phyloP scores from a whole-genome alignment of 371 early-diverging fungal species.

The Parasitella parasitica region DNA sequence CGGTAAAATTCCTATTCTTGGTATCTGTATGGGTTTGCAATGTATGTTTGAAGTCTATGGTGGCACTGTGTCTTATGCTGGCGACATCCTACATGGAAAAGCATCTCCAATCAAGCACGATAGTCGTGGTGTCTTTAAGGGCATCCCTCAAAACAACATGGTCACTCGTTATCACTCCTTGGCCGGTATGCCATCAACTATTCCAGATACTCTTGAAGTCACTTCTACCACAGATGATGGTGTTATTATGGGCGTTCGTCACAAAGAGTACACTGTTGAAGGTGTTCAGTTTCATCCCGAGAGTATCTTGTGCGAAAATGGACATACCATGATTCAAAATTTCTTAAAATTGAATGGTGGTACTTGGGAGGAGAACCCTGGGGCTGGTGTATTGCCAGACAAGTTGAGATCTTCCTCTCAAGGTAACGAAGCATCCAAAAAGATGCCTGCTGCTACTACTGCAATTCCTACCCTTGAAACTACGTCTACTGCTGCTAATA shows the following conservation, averaged over 20 bases:
- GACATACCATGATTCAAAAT: conserved; percentile 81
- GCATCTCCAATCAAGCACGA: conserved; percentile 87
- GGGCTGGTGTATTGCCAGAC: conserved; percentile 44
- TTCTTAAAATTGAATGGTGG: conserved; percentile 87
- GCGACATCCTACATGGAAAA: conserved; percentile 95
- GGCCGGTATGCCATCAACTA: conserved; percentile 79
- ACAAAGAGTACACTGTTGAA: conserved; percentile 84
- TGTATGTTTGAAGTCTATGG: conserved; percentile 95
- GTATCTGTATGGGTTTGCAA: conserved; percentile 96
- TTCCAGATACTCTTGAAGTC: conserved; percentile 83
- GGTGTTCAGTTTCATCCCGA: conserved; percentile 98
- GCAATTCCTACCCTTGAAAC: conserved; percentile 5
- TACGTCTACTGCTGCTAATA: neutral
- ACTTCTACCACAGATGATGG: conserved; percentile 86
- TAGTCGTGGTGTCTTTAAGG: conserved; percentile 81
- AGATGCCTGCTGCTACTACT: conserved; percentile 12
- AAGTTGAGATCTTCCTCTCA: conserved; percentile 21
- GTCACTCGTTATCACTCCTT: conserved; percentile 96
- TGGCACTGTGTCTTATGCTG: conserved; percentile 86
- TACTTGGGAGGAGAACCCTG: conserved; percentile 78
- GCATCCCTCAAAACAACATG: conserved; percentile 78
- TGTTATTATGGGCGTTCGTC: conserved; percentile 93
- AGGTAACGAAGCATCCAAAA: conserved; percentile 40
- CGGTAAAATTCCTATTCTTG: conserved; percentile 95
- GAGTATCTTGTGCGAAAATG: conserved; percentile 90